A percentile compares a stretch with the other conserved stretches of the same genome.
Conservation (phyloP, 768 basidiomycete species). For the Paxillus ammoniavirescens region DNA sequence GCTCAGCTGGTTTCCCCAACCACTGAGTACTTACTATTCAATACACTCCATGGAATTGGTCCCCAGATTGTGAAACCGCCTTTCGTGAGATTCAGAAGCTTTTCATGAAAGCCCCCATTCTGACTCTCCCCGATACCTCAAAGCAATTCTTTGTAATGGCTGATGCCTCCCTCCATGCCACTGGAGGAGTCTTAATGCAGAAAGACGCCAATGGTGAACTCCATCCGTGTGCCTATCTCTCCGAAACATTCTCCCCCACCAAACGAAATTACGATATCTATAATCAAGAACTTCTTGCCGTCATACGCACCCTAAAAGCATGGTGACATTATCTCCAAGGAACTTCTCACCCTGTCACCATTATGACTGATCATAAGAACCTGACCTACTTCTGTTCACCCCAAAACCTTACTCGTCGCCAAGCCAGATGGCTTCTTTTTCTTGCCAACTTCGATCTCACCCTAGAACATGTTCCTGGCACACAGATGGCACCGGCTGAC, state of each 20-base stretch:
- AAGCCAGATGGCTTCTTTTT: too few relatives aligned
- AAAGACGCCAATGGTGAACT: background rate
- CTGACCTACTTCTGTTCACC: background rate
- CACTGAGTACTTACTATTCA: too few relatives aligned
- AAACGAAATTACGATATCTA: conserved; percentile 50
- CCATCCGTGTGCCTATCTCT: background rate
- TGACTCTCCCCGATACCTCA: background rate
- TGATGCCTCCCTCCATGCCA: background rate
- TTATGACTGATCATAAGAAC: conserved; percentile 33
- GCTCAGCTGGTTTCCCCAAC: too few relatives aligned
- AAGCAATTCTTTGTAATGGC: conserved; percentile 5
- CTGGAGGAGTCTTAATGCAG: background rate
- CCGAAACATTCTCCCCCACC: conserved; percentile 2
- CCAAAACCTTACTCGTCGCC: background rate
- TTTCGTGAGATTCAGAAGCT: background rate
- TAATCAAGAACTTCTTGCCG: conserved; percentile 21
- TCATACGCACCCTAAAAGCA: background rate
- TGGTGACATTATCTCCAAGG: conserved; percentile 34
- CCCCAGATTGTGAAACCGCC: background rate
- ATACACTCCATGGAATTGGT: background rate
- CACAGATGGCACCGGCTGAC: too few relatives aligned
- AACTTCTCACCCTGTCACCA: conserved; percentile 25
- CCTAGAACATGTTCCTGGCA: background rate
- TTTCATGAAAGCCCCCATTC: background rate
- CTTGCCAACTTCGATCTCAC: too few relatives aligned